These are phyloP conservation scores for Neostapfia colusana DNA, from an alignment of 176 grass and related monocot genomes.

Conservation along the genomic window DNA sequence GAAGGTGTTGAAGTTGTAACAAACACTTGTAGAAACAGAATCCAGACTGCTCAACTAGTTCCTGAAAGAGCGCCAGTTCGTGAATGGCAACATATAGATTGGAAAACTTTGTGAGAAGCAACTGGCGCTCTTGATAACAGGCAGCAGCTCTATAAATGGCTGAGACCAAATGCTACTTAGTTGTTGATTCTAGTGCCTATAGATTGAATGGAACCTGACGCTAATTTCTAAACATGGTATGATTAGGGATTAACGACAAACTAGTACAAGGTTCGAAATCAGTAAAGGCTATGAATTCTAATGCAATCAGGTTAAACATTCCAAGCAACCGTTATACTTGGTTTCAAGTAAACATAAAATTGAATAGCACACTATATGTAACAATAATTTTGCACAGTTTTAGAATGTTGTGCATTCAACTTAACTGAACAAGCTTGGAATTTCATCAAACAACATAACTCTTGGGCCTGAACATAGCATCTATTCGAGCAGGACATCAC, in stretches of 20 bases:
- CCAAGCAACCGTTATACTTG: background rate
- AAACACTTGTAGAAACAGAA: background rate
- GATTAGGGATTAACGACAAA: background rate
- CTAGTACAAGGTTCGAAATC: background rate
- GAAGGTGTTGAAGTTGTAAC: slow-evolving; percentile 1
- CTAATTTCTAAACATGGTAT: background rate
- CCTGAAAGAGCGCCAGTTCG: too few species aligned
- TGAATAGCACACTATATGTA: background rate
- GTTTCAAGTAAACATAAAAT: background rate
- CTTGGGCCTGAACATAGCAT: background rate
- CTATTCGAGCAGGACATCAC: background rate
- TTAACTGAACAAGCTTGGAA: background rate
- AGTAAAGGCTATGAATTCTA: background rate
- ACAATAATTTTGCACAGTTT: background rate
- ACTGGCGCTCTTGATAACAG: background rate
- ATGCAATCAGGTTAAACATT: background rate
- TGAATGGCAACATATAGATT: too few species aligned
- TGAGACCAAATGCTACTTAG: background rate
- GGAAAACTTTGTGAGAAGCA: too few species aligned
- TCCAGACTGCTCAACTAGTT: background rate
- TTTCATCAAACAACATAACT: background rate
- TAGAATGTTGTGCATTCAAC: background rate
- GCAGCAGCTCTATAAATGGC: background rate
- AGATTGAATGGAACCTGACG: background rate
- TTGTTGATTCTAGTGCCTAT: background rate